Conservation (phyloP, 2,329 filamentous ascomycete genomes). For the Huntiella moniliformis region DNA sequence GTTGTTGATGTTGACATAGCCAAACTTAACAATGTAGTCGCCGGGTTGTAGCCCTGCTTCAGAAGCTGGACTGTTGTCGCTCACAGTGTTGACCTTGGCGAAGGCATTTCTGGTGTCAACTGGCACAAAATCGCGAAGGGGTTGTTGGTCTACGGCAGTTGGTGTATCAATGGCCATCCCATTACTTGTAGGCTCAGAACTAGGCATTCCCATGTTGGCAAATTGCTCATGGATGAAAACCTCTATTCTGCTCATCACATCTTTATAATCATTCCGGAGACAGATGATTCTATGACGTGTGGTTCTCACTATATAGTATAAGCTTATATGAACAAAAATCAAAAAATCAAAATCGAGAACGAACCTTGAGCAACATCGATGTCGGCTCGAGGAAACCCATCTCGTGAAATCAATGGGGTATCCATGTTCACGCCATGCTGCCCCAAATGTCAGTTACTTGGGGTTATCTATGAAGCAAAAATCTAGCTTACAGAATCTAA, state of each 20-base stretch:
- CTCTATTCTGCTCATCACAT: slow-evolving; percentile 68
- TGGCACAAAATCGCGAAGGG: slow-evolving; percentile 9
- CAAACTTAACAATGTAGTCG: slow-evolving; percentile 72
- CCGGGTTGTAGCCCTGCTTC: slow-evolving; percentile 61
- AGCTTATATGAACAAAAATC: slow-evolving; percentile 8
- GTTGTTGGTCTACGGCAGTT: not conserved
- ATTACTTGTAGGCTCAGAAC: not conserved
- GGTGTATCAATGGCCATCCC: not conserved
- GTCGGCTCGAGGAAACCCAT: slow-evolving; percentile 84
- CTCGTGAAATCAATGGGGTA: slow-evolving; percentile 66
- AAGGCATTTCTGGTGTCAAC: slow-evolving; percentile 35
- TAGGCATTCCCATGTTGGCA: slow-evolving; percentile 23
- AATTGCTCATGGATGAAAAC: slow-evolving; percentile 79
- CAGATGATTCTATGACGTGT: slow-evolving; percentile 77
- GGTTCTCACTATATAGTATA: slow-evolving; percentile 53
- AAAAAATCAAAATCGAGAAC: slow-evolving; percentile 13
- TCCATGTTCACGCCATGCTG: slow-evolving; percentile 90
- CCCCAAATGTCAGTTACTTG: slow-evolving; percentile 2
- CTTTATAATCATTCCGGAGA: slow-evolving; percentile 84
- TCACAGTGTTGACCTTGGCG: slow-evolving; percentile 76
- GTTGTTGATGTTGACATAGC: slow-evolving; percentile 64
- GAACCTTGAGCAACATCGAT: slow-evolving; percentile 88
- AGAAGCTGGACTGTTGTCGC: slow-evolving; percentile 60
- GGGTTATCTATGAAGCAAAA: not conserved
- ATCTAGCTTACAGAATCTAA: slow-evolving; percentile 56